These are phyloP conservation scores for Pezicula carpinea DNA, from an alignment of 2,329 filamentous ascomycete genomes.

Conservation along the genomic window DNA sequence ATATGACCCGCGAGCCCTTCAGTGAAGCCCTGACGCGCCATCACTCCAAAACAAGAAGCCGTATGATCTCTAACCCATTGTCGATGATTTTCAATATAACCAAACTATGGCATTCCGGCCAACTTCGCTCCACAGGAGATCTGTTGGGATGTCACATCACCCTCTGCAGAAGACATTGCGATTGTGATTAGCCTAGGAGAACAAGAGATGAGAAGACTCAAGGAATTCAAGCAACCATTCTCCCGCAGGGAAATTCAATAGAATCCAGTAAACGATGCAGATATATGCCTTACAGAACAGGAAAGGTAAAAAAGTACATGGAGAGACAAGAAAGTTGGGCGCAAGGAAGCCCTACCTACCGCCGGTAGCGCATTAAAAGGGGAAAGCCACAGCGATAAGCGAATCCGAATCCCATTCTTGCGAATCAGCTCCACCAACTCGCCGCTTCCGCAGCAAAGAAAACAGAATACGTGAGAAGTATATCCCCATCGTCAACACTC, in stretches of 20 bases:
- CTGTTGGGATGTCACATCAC: background rate
- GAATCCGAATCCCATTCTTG: background rate
- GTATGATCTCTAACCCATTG: constrained; percentile 37
- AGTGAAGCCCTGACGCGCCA: constrained; percentile 34
- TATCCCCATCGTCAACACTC: background rate
- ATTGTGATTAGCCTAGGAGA: too few relatives aligned
- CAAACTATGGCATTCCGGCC: too few relatives aligned
- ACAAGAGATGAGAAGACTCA: background rate
- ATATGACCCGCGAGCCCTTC: constrained; percentile 39
- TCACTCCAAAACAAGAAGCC: constrained; percentile 38
- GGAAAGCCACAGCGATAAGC: background rate
- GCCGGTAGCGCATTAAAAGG: background rate
- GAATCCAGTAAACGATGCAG: too few relatives aligned
- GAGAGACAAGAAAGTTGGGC: too few relatives aligned
- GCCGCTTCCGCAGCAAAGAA: too few relatives aligned
- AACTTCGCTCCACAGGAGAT: background rate
- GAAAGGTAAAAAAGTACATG: too few relatives aligned
- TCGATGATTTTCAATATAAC: too few relatives aligned
- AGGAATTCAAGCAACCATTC: too few relatives aligned
- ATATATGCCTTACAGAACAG: too few relatives aligned
- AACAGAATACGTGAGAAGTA: background rate
- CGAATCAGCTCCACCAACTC: background rate
- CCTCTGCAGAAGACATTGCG: too few relatives aligned
- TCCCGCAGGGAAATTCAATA: too few relatives aligned
- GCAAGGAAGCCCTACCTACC: too few relatives aligned